Evolutionary conservation across 345 rosid genomes (phyloP).

Genomic region (Arabis hirsuta): DNA sequence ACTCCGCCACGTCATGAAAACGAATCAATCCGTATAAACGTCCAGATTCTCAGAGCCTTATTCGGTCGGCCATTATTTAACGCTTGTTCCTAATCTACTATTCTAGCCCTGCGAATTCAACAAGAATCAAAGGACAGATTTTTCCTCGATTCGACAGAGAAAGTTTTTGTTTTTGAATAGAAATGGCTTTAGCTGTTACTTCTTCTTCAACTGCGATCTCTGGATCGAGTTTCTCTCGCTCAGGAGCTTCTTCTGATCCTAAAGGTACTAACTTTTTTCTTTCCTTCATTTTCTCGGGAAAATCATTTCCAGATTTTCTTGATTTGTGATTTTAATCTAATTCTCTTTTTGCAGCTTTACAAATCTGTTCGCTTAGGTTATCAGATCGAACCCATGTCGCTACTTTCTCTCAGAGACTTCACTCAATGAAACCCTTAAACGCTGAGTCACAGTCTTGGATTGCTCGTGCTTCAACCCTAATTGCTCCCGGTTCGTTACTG

Average conservation of each 20-base stretch:
- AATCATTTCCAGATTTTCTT: not conserved
- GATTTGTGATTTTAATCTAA: not conserved
- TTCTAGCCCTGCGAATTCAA: not conserved
- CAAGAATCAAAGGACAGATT: not conserved
- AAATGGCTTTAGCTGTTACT: constrained; percentile 65
- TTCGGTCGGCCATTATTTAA: constrained; percentile 50
- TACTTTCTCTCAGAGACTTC: constrained; percentile 49
- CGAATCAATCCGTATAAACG: constrained; percentile 21
- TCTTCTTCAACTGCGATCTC: constrained; percentile 56
- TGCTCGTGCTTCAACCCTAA: constrained; percentile 57
- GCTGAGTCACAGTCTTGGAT: constrained; percentile 55
- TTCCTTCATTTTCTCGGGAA: not conserved
- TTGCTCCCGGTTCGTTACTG: constrained; percentile 61
- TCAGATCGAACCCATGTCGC: constrained; percentile 50
- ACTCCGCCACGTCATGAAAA: constrained; percentile 44
- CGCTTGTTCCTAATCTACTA: not conserved
- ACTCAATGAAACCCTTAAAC: constrained; percentile 50
- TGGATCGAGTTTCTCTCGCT: constrained; percentile 48
- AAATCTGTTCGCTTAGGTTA: constrained; percentile 60
- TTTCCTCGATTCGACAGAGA: not conserved
- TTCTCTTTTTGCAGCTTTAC: constrained; percentile 51
- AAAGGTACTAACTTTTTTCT: constrained; percentile 46
- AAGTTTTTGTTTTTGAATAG: not conserved
- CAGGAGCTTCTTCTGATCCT: constrained; percentile 47
- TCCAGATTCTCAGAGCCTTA: constrained; percentile 63